Evolutionary conservation across 257 asterid species (phyloP).

Genomic region (Salvia hispanica): DNA sequence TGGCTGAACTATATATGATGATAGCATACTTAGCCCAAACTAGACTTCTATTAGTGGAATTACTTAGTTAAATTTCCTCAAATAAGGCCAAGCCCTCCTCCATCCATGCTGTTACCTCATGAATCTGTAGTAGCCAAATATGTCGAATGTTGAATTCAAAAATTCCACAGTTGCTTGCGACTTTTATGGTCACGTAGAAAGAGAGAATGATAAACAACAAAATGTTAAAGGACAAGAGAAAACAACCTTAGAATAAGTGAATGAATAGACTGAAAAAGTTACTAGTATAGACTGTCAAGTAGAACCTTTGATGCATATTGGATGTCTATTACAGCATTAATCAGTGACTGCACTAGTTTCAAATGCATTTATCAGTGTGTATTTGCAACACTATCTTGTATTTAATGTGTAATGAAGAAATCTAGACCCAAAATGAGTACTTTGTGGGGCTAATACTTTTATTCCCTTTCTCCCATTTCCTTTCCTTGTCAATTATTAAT

Average conservation of each 20-base stretch:
- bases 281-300: neutral
- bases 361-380: conserved; percentile 1
- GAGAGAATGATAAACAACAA: neutral
- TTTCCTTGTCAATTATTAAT: conserved; percentile 46
- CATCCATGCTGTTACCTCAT: no score
- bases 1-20: neutral
- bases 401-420: conserved; percentile 25
- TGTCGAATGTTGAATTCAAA: no score
- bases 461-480: conserved; percentile 35
- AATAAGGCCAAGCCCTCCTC: no score
- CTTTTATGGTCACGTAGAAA: neutral
- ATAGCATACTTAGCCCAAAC: neutral
- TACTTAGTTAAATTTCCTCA: neutral
- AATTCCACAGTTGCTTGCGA: no score
- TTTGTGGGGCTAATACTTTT: conserved; percentile 48
- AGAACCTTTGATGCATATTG: neutral
- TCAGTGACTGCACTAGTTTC: neutral
- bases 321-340: neutral
- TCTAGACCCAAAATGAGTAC: conserved; percentile 29
- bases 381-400: neutral
- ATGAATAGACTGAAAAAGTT: conserved; percentile 4
- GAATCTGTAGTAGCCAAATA: no score
- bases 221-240: neutral
- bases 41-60: conserved; percentile 2
- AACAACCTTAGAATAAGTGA: neutral